Evolutionary conservation across 1,284 basidiomycete genomes (phyloP).

Genomic region (Rugosomyces carneus): DNA sequence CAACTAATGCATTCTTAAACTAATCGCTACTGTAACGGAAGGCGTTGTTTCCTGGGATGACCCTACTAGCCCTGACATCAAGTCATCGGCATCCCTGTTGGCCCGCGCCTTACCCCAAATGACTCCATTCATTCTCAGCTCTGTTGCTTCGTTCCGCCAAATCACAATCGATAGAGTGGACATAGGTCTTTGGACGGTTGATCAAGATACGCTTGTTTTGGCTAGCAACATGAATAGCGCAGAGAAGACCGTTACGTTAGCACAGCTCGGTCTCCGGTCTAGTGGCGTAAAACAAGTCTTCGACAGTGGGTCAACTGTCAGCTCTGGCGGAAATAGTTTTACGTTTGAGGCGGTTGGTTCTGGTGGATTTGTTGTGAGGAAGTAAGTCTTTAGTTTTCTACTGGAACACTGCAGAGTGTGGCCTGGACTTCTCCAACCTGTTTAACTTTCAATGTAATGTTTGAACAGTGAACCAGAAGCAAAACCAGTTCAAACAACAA

Average conservation of each 20-base stretch:
- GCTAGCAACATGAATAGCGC: conserved; percentile 38
- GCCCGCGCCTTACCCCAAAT: conserved; percentile 34
- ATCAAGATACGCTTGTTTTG: conserved; percentile 32
- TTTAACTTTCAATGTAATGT: neutral
- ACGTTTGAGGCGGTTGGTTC: conserved; percentile 30
- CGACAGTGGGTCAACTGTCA: conserved; percentile 26
- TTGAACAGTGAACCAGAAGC: conserved; percentile 1
- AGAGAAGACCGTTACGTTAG: conserved; percentile 22
- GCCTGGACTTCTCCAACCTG: no score
- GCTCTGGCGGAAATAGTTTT: conserved; percentile 20
- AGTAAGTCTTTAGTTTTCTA: conserved; percentile 12
- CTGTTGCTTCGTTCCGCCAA: conserved; percentile 29
- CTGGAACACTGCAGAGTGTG: conserved; percentile 5
- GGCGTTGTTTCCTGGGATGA: conserved; percentile 67
- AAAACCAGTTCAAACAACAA: conserved; percentile 1
- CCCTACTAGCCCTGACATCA: conserved; percentile 57
- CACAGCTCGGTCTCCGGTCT: conserved; percentile 21
- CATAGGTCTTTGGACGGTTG: conserved; percentile 38
- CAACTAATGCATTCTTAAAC: neutral
- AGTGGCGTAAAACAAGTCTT: conserved; percentile 26
- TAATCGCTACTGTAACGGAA: conserved; percentile 12
- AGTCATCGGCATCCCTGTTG: conserved; percentile 46
- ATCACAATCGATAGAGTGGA: conserved; percentile 34
- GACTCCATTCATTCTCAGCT: conserved; percentile 34
- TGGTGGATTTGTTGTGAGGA: conserved; percentile 27